phyloP scores from a whole-genome alignment of 1,284 basidiomycete species.

The Gomphus bonarii region DNA sequence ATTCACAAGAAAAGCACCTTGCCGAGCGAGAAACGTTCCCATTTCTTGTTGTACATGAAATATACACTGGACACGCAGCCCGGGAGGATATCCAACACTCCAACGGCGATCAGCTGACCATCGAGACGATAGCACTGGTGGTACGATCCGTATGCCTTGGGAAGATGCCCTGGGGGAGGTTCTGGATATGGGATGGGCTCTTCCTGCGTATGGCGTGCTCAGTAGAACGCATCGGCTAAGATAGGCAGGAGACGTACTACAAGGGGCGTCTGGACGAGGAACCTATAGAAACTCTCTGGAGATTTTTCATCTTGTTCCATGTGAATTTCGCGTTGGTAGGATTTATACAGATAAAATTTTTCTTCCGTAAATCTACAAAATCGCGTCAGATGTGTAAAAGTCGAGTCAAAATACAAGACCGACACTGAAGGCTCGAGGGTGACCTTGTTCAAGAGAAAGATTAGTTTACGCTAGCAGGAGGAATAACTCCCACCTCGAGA shows the following conservation, averaged over 20 bases:
- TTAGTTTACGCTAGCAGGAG: background rate
- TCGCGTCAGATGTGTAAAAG: background rate
- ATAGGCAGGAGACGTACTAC: conserved; percentile 32
- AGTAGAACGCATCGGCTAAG: conserved; percentile 2
- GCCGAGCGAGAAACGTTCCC: conserved; percentile 71
- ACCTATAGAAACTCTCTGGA: conserved; percentile 50
- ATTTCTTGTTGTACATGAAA: conserved; percentile 83
- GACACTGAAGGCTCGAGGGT: conserved; percentile 58
- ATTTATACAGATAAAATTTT: conserved; percentile 69
- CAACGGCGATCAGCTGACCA: conserved; percentile 75
- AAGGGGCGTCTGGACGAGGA: conserved; percentile 76
- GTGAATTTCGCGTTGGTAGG: conserved; percentile 75
- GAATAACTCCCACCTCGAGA: background rate
- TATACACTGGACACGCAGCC: conserved; percentile 90
- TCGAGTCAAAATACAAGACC: background rate
- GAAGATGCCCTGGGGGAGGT: conserved; percentile 44
- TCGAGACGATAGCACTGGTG: conserved; percentile 82
- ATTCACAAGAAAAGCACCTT: conserved; percentile 39
- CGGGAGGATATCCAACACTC: conserved; percentile 88
- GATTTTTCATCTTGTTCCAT: conserved; percentile 44
- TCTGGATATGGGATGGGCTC: conserved; percentile 49
- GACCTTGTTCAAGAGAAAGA: conserved; percentile 35
- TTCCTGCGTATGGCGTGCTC: conserved; percentile 23
- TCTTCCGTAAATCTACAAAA: conserved; percentile 47
- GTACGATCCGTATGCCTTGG: conserved; percentile 71